These are phyloP conservation scores for Bothriochloa decipiens DNA, from an alignment of 176 grass and related monocot species.

Conservation along the genomic window DNA sequence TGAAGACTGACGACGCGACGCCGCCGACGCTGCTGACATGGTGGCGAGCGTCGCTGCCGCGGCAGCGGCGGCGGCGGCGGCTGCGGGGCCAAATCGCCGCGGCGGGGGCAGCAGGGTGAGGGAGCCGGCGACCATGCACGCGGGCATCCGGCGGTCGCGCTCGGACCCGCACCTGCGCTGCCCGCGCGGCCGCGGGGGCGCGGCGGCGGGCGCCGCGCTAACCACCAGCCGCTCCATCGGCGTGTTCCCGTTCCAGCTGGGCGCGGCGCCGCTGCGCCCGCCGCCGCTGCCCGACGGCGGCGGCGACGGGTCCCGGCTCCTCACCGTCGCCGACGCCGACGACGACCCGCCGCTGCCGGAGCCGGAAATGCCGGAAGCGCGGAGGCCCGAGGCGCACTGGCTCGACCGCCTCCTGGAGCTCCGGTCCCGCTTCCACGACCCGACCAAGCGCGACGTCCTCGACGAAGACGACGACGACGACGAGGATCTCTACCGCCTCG, in stretches of 20 bases:
- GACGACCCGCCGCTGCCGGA: slow-evolving; percentile 8
- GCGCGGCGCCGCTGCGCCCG: slow-evolving; percentile 50
- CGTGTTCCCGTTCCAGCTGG: slow-evolving; percentile 68
- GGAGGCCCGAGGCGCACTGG: slow-evolving; percentile 63
- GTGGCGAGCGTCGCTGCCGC: slow-evolving; percentile 53
- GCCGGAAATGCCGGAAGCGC: slow-evolving; percentile 17
- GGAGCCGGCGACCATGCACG: slow-evolving; percentile 52
- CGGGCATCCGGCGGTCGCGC: slow-evolving; percentile 64
- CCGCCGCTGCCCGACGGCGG: slow-evolving; percentile 51
- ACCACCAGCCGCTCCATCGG: slow-evolving; percentile 75
- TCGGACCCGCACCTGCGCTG: slow-evolving; percentile 75
- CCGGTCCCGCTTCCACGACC: slow-evolving; percentile 65
- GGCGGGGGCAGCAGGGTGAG: background rate
- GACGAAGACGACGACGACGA: slow-evolving; percentile 6
- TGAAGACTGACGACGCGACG: no score
- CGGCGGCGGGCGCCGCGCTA: slow-evolving; percentile 48
- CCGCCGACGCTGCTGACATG: slow-evolving; percentile 35
- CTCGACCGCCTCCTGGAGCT: slow-evolving; percentile 75
- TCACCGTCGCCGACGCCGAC: slow-evolving; percentile 51
- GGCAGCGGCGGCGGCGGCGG: background rate
- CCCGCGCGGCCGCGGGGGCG: slow-evolving; percentile 40
- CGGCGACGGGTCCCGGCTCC: slow-evolving; percentile 46
- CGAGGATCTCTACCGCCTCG: slow-evolving; percentile 21
- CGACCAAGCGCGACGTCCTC: slow-evolving; percentile 39
- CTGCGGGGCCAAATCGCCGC: background rate